Evolutionary conservation across 345 rosid genomes (phyloP), one percentile per base, ranked within the genome.

Genomic region (Alliaria petiolata): DNA sequence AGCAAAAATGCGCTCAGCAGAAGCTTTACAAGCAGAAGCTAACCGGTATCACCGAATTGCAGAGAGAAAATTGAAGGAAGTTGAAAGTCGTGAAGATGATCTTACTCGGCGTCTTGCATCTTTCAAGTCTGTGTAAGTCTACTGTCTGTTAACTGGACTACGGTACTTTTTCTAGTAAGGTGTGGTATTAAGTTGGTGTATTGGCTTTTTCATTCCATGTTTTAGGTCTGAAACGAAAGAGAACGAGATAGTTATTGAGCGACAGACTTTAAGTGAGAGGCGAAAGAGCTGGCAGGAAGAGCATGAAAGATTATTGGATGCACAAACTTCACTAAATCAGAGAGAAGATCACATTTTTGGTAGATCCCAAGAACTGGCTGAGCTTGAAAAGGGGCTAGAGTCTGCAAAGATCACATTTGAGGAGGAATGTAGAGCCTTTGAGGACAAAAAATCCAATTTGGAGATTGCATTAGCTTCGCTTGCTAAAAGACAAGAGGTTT

Each of bases 11-110:
- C 88, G 38, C 28, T 84, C 86, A 54, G 93, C 93, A 8, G 91
- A 91, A 76, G 77, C 87, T 71, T 79, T 87, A 35, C 86, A 91
- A 79, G 85, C 87, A 63, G 98, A 91, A 71, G 93, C 86, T 58
- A 83, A 67, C 62, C 81, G 86, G 28, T 79, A 70, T 79, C 93
- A 81, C 70, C 90, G 83, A 19, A 51, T 80, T 78, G 97, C 98
- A 55, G 96, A 92, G 79, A 88, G 98, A 81, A 92, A 88, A 78
- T 83, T 95, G 62, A 85, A 82, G 71, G 98, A 95, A 78, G 84
- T 86, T 70, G 91, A 84, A 78, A 83, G 83, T 44, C 88, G 97
- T 65, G 97, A 95, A 81, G 91, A 82, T 81, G 99, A 95, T 78
- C 81, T 92, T 64, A 53, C 79, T 47, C 81, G 88, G 58, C 87